Evolutionary conservation across 2,329 filamentous ascomycete genomes (phyloP).

Genomic region (Sporothrix variecibatus): DNA sequence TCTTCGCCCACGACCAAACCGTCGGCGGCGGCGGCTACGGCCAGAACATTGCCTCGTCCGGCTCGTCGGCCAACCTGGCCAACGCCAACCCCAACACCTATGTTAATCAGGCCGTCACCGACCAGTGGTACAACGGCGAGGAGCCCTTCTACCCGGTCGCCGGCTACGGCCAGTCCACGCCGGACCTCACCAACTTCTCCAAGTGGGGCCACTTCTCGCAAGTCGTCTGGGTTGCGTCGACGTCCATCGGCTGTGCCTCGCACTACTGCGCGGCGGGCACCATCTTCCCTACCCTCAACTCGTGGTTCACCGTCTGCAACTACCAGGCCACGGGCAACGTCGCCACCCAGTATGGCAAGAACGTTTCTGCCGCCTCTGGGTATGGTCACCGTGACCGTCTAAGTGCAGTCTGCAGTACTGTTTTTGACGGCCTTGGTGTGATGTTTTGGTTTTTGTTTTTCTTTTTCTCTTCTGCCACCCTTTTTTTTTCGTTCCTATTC

Average conservation of each 20-base stretch:
- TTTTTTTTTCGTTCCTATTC: not conserved
- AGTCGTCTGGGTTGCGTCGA: conserved; percentile 68
- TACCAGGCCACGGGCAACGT: conserved; percentile 67
- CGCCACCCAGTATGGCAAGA: conserved; percentile 51
- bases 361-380: conserved; percentile 52
- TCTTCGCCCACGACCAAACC: conserved; percentile 72
- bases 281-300: conserved; percentile 49
- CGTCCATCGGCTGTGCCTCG: conserved; percentile 64
- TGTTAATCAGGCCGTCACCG: conserved; percentile 68
- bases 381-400: conserved; percentile 35
- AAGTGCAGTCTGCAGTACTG: not conserved
- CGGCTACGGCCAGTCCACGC: conserved; percentile 61
- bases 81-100: conserved; percentile 54
- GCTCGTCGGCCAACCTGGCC: conserved; percentile 44
- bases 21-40: conserved; percentile 70
- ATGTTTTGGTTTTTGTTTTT: conserved; percentile 3
- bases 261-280: conserved; percentile 55
- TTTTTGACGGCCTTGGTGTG: not conserved
- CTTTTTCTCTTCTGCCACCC: conserved; percentile 10
- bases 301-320: conserved; percentile 88
- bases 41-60: conserved; percentile 83
- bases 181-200: conserved; percentile 63
- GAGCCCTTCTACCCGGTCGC: conserved; percentile 55
- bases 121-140: conserved; percentile 89
- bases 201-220: conserved; percentile 75